These are phyloP conservation scores for Skeletonema marinoi DNA, from an alignment of 108 stramenopile species.

Conservation along the genomic window DNA sequence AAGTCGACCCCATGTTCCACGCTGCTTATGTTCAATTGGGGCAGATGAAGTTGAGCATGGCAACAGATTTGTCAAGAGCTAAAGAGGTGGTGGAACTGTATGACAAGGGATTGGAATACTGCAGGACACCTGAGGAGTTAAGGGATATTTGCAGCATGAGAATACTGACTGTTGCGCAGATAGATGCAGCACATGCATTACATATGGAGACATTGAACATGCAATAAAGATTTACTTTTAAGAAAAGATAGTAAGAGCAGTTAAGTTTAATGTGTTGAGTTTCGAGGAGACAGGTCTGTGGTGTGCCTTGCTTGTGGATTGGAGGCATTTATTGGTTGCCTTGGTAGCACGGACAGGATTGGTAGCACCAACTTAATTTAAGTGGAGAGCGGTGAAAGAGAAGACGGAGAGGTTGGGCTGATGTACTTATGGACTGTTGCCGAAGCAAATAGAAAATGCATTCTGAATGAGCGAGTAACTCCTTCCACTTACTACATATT, in stretches of 20 bases:
- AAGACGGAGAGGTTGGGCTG: no score
- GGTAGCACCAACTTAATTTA: no score
- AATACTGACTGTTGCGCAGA: conserved; percentile 84
- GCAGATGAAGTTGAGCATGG: conserved; percentile 88
- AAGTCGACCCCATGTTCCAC: conserved; percentile 88
- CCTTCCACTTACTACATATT: not conserved
- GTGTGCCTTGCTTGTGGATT: no score
- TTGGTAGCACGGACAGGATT: no score
- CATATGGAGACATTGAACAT: conserved; percentile 88
- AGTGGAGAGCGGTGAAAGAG: no score
- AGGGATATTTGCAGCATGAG: conserved; percentile 89
- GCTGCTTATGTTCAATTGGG: conserved; percentile 91
- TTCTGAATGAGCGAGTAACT: no score
- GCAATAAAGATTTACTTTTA: conserved; percentile 48
- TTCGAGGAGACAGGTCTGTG: no score
- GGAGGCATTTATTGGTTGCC: no score
- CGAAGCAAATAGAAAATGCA: no score
- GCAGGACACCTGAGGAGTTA: conserved; percentile 87
- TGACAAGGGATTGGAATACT: conserved; percentile 75
- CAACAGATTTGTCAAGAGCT: conserved; percentile 70
- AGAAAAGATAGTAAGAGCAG: not conserved
- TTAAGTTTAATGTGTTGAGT: no score
- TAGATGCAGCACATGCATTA: conserved; percentile 79
- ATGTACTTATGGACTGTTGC: no score
- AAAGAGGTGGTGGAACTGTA: conserved; percentile 84